Percentiles rank a stretch among this genome's conserved stretches.
phyloP scores from a whole-genome alignment of 805 yeast genomes.

The Sugiyamaella lignohabitans region DNA sequence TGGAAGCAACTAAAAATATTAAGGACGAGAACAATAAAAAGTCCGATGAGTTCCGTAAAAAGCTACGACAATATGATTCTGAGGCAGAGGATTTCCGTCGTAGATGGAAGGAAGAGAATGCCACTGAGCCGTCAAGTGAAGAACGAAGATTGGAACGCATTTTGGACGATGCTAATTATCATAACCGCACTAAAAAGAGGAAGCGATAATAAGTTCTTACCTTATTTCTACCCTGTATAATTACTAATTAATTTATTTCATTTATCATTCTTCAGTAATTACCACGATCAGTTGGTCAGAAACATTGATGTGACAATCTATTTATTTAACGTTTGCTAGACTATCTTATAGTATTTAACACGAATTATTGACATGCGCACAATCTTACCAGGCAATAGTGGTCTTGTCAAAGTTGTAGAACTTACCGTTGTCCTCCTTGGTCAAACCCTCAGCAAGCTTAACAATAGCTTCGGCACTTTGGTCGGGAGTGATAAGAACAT shows the following conservation, averaged over 20 bases:
- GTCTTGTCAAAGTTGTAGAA: conserved; percentile 14
- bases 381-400: not conserved
- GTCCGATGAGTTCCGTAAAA: conserved; percentile 29
- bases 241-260: too few species aligned
- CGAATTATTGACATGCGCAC: too few species aligned
- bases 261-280: not conserved
- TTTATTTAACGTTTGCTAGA: too few species aligned
- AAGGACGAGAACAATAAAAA: conserved; percentile 31
- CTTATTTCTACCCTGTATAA: not conserved
- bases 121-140: conserved; percentile 26
- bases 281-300: too few species aligned
- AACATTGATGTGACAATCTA: too few species aligned
- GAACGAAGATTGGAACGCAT: conserved; percentile 21
- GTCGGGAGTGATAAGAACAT: conserved; percentile 19
- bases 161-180: conserved; percentile 11
- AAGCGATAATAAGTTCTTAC: conserved; percentile 4
- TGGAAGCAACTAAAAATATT: conserved; percentile 30
- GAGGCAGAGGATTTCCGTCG: conserved; percentile 34
- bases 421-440: conserved; percentile 26
- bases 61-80: conserved; percentile 31
- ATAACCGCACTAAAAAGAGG: not conserved
- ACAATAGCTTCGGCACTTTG: conserved; percentile 21
- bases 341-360: too few species aligned
- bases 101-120: conserved; percentile 35
- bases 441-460: conserved; percentile 21